A percentile compares a stretch with the other conserved stretches of the same genome.
phyloP scores from a whole-genome alignment of 1,284 basidiomycete species.

The Jaminaea rosea region DNA sequence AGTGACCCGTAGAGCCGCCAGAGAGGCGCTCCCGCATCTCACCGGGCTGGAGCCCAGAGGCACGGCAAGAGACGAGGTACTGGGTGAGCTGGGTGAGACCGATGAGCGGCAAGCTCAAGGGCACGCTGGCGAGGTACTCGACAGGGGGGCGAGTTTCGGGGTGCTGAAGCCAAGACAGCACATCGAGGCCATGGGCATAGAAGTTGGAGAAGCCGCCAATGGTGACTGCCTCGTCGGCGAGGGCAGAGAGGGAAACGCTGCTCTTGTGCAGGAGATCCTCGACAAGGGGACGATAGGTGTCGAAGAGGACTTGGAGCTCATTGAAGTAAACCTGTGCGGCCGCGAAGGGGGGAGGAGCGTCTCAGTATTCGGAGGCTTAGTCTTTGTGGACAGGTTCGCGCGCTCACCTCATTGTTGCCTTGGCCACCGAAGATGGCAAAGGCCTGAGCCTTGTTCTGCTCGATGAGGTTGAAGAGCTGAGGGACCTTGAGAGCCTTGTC shows the following conservation, averaged over 20 bases:
- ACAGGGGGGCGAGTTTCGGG: slow-evolving; percentile 62
- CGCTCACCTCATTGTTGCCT: slow-evolving; percentile 74
- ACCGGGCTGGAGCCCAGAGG: slow-evolving; percentile 66
- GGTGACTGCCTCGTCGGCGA: slow-evolving; percentile 49
- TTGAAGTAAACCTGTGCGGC: slow-evolving; percentile 71
- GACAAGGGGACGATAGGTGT: slow-evolving; percentile 81
- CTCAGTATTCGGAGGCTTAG: not conserved
- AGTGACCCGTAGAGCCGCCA: slow-evolving; percentile 85
- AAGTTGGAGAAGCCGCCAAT: slow-evolving; percentile 58
- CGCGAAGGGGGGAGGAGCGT: not conserved
- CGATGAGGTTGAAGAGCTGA: slow-evolving; percentile 63
- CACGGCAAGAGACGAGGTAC: slow-evolving; percentile 72
- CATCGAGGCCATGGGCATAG: slow-evolving; percentile 74
- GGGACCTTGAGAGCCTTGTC: slow-evolving; percentile 58
- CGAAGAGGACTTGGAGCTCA: slow-evolving; percentile 82
- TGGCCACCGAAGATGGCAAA: slow-evolving; percentile 98
- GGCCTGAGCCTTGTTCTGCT: slow-evolving; percentile 64
- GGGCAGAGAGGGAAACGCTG: slow-evolving; percentile 48
- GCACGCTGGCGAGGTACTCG: slow-evolving; percentile 84
- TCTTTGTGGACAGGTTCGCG: not conserved
- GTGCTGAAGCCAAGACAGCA: slow-evolving; percentile 74
- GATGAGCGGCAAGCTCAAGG: slow-evolving; percentile 90
- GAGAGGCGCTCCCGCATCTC: slow-evolving; percentile 64
- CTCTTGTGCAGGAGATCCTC: slow-evolving; percentile 61
- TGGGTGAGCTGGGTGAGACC: slow-evolving; percentile 90